Conservation (phyloP, 441 rosid genomes). For the Croton laevigatus region DNA sequence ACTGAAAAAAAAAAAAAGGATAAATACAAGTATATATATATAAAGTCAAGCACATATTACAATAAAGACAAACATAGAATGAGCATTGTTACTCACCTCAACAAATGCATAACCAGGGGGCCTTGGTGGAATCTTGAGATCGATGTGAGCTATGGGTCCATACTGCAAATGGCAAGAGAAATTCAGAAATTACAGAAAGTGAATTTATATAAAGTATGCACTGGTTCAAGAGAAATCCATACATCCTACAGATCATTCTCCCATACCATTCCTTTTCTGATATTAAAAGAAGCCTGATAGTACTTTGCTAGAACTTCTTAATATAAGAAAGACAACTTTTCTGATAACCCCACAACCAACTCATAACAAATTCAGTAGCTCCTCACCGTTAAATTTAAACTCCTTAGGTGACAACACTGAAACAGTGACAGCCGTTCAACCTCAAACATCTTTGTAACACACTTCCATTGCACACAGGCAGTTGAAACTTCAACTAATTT, state of each 20-base stretch:
- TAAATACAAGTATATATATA: background rate
- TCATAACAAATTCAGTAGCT: background rate
- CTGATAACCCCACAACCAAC: no score
- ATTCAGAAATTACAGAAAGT: background rate
- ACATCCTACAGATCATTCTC: background rate
- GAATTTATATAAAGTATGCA: background rate
- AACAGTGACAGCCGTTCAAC: no score
- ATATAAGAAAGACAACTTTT: background rate
- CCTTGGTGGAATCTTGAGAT: slow-evolving; percentile 89
- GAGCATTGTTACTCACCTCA: slow-evolving; percentile 47
- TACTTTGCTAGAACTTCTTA: background rate
- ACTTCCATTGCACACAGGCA: background rate
- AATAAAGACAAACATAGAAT: background rate
- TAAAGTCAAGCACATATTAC: background rate
- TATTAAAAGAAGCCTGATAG: background rate
- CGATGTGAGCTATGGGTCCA: slow-evolving; percentile 85
- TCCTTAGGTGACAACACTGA: no score
- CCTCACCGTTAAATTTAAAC: background rate
- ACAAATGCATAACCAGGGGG: slow-evolving; percentile 97
- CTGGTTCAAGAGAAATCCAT: background rate
- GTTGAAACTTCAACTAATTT: background rate
- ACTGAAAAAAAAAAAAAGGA: slow-evolving; percentile 40
- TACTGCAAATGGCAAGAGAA: slow-evolving; percentile 44
- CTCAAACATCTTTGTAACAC: no score
- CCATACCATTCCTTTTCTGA: background rate